A percentile compares a stretch with the other conserved stretches of the same genome.
phyloP scores from a whole-genome alignment of 768 basidiomycete genomes.

The Nevesoporus exiguus region DNA sequence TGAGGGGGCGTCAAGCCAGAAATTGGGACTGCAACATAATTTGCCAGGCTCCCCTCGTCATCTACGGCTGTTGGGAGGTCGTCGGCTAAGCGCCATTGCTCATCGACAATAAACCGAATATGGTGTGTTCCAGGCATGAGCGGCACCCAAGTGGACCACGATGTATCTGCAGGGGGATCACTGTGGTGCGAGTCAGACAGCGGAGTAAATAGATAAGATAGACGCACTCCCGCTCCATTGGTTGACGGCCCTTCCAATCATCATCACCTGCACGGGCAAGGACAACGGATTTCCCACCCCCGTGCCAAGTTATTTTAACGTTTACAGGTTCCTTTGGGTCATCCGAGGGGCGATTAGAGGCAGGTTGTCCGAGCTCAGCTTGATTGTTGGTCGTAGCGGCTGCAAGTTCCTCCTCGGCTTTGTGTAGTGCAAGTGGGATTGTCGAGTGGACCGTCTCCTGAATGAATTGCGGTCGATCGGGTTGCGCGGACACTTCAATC shows the following conservation, averaged over 20 bases:
- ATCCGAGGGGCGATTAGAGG: slow-evolving; percentile 21
- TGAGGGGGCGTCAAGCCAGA: slow-evolving; percentile 33
- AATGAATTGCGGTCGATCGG: slow-evolving; percentile 39
- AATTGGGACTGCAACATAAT: slow-evolving; percentile 68
- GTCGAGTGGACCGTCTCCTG: slow-evolving; percentile 61
- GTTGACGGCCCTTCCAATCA: slow-evolving; percentile 67
- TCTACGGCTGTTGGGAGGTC: slow-evolving; percentile 87
- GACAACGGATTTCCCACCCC: slow-evolving; percentile 59
- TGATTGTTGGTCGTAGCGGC: slow-evolving; percentile 10
- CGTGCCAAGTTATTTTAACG: slow-evolving; percentile 63
- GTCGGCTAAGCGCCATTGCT: slow-evolving; percentile 74
- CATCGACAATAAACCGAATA: slow-evolving; percentile 93
- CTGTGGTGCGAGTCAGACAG: slow-evolving; percentile 22
- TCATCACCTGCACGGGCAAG: slow-evolving; percentile 72
- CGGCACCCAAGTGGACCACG: slow-evolving; percentile 39
- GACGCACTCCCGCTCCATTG: slow-evolving; percentile 63
- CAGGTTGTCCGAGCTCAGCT: slow-evolving; percentile 21
- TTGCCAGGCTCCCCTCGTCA: slow-evolving; percentile 91
- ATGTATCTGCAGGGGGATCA: slow-evolving; percentile 32
- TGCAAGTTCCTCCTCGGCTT: slow-evolving; percentile 31
- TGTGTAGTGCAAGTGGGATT: slow-evolving; percentile 53
- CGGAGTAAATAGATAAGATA: slow-evolving; percentile 4
- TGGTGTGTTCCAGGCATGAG: slow-evolving; percentile 91
- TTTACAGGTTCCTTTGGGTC: slow-evolving; percentile 32
- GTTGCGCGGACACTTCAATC: slow-evolving; percentile 27